Conservation (phyloP, 805 yeast species). For the Myxozyma udenii region DNA sequence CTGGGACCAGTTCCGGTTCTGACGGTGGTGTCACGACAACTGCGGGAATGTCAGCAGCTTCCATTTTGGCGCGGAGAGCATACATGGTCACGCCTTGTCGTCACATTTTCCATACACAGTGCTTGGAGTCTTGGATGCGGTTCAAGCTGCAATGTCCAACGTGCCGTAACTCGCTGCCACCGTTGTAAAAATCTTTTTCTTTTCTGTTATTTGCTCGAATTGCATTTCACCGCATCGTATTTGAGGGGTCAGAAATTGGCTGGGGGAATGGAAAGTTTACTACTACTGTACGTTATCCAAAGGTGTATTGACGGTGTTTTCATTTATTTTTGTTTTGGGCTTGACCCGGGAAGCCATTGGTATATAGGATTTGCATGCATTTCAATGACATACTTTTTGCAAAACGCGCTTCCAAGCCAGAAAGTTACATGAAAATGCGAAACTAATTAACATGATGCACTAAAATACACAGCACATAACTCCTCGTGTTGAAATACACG, state of each 20-base stretch:
- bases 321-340: no score
- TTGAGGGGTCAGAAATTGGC: not conserved
- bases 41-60: slow-evolving; percentile 33
- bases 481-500: no score
- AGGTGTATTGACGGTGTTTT: no score
- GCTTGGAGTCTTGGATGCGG: slow-evolving; percentile 91
- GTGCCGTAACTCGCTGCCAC: slow-evolving; percentile 78
- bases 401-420: no score
- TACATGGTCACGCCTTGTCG: slow-evolving; percentile 71
- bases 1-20: not conserved
- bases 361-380: no score
- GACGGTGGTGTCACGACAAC: slow-evolving; percentile 22
- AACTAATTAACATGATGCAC: no score
- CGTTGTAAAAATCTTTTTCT: slow-evolving; percentile 47
- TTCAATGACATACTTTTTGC: no score
- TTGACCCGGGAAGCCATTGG: no score
- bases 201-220: not conserved
- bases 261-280: not conserved
- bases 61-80: slow-evolving; percentile 37
- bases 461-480: no score
- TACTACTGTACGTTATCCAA: no score
- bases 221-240: not conserved
- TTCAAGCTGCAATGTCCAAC: slow-evolving; percentile 92
- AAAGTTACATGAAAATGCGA: no score
- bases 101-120: slow-evolving; percentile 85